Evolutionary conservation across 2,329 filamentous ascomycete species (phyloP), one percentile per base, ranked within the genome.

Genomic region (Trichoderma aggressivum): DNA sequence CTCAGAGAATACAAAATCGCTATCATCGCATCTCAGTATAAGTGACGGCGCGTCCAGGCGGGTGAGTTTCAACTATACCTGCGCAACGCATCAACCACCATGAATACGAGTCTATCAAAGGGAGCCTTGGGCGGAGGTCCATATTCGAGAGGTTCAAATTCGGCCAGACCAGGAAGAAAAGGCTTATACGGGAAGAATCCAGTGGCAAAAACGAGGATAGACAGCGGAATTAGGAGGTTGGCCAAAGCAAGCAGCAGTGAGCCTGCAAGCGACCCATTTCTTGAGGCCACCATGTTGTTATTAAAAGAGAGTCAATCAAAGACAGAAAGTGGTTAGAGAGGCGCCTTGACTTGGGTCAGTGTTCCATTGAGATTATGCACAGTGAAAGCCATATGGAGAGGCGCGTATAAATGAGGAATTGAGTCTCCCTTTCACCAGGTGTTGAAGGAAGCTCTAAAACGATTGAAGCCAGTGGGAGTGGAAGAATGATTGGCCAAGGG

Each of bases 101-200:
- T 98, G 80, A 99, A 98, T 68, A 99, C 86, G 67, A 98, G 85
- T 77, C 91, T 94, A 81, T 98, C 90, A 80, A 99, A 99, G 0
- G 92, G 90, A 39, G 92, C 87, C 62, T 85, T 81, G 3, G 92
- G 90, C 7, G 86, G 86, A 60, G 82, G 77, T 24, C 84, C 89
- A 82, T 87, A 85, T 60, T 85, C 82, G 32, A 87, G 79, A 63
- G 86, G 77, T 73, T 89, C 86, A 80, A 90, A 92, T 73, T 87
- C 84, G 11, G 96, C 94, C 60, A 97, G 84, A 5, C 96, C 96
- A 12, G 94, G 90, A 61, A 99, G 86, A 75, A 97, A 92, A 3
- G 96, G 94, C 79, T 99, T 99, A 82, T 98, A 98, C 8, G 96
- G 96, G 78, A 99, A 99, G 86, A 99, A 99, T 16, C 96, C 95